These are phyloP conservation scores for Backusella tuberculispora DNA, from an alignment of 192 early-diverging fungal species.

Conservation along the genomic window DNA sequence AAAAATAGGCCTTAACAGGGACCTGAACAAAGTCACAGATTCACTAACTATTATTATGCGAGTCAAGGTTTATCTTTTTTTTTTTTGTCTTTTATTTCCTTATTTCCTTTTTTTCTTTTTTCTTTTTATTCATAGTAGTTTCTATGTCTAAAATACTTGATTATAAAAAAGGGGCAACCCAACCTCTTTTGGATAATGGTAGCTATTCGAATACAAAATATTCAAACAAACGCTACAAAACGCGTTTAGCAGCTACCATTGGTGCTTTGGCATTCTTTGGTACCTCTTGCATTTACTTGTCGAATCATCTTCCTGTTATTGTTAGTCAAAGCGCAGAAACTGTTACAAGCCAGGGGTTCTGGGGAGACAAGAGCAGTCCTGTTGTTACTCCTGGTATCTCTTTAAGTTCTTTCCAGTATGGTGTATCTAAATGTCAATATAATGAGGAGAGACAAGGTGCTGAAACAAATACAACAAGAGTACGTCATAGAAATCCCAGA, in stretches of 20 bases:
- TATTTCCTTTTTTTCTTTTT: neutral
- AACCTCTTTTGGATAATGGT: neutral
- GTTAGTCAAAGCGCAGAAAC: constrained; percentile 1
- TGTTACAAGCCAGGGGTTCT: neutral
- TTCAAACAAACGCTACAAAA: neutral
- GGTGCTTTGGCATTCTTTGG: constrained; percentile 19
- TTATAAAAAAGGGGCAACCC: constrained; percentile 3
- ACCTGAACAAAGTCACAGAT: neutral
- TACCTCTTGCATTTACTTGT: constrained; percentile 12
- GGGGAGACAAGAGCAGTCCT: neutral
- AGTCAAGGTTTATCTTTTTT: neutral
- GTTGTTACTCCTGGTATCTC: constrained; percentile 37
- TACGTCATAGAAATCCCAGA: constrained; percentile 49
- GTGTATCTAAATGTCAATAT: constrained; percentile 23
- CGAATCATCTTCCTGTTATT: neutral
- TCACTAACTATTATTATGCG: neutral
- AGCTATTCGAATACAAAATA: neutral
- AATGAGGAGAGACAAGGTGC: constrained; percentile 2
- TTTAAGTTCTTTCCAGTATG: constrained; percentile 15
- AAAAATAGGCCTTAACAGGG: neutral
- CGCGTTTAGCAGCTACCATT: neutral
- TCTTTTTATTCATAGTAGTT: neutral
- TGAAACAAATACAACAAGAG: constrained; percentile 22
- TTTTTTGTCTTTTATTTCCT: neutral
- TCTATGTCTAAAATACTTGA: neutral